Conservation (phyloP, 2,329 filamentous ascomycete genomes). For the Bretziella fagacearum region DNA sequence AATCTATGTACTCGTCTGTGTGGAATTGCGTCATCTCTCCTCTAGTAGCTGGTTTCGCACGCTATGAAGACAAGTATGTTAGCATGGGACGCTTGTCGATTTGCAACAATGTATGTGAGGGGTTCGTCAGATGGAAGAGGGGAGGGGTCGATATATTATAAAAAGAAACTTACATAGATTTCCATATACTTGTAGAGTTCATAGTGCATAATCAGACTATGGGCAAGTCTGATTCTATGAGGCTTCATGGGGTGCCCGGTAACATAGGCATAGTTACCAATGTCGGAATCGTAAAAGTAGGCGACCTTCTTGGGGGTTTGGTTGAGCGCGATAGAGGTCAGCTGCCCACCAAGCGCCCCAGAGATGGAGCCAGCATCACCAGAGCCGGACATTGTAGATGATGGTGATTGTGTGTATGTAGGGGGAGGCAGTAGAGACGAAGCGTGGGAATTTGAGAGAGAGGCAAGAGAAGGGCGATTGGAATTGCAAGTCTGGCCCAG, state of each 20-base stretch:
- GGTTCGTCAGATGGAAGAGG: background rate
- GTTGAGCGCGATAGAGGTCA: slow-evolving; percentile 31
- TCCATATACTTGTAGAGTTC: slow-evolving; percentile 95
- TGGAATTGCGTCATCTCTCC: slow-evolving; percentile 92
- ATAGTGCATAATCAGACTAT: slow-evolving; percentile 92
- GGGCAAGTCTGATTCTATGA: slow-evolving; percentile 84
- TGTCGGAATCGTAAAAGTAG: slow-evolving; percentile 97
- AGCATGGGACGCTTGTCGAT: background rate
- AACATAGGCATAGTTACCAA: slow-evolving; percentile 95
- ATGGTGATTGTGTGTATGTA: background rate
- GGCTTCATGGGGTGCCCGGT: slow-evolving; percentile 98
- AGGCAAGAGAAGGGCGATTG: no score
- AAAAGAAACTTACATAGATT: slow-evolving; percentile 63
- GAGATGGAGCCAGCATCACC: slow-evolving; percentile 11
- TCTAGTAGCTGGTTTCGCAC: slow-evolving; percentile 69
- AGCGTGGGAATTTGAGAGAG: no score
- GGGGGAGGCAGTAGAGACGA: background rate
- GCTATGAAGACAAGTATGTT: slow-evolving; percentile 30
- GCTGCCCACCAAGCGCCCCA: slow-evolving; percentile 11
- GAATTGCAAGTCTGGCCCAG: no score
- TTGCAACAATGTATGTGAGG: slow-evolving; percentile 4
- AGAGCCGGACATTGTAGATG: slow-evolving; percentile 1
- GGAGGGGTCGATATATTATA: no score
- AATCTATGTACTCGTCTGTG: slow-evolving; percentile 88
- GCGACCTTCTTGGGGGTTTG: slow-evolving; percentile 61